Evolutionary conservation across 2,329 filamentous ascomycete species (phyloP), one percentile per base, ranked within the genome.

Genomic region (Seiridium cupressi): DNA sequence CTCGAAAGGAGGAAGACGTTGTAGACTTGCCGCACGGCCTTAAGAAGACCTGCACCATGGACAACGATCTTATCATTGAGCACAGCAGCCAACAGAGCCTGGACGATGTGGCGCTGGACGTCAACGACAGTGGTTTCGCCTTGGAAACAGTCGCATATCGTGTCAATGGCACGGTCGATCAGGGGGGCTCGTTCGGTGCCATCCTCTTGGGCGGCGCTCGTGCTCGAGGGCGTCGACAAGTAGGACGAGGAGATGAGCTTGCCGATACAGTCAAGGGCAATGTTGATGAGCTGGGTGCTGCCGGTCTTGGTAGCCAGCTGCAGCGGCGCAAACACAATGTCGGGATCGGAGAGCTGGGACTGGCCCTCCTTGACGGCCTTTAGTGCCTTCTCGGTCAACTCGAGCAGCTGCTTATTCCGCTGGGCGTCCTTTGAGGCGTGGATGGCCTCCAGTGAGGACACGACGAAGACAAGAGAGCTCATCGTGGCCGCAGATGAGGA

Each of bases 241-340:
- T 98, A 98, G 18, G 95, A 97, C 75, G 97, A 99, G 70, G 94
- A 97, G 73, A 98, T 98, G 64, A 99, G 88, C 80, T 99, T 99
- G 70, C 96, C 95, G 69, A 99, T 97, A 77, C 94, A 98, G 77
- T 99, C 95, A 70, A 99, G 86, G 5, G 95, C 93, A 44, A 91
- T 91, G 31, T 93, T 96, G 62, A 93, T 91, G 51, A 99, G 83
- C 61, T 92, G 87, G 57, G 94, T 89, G 69, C 92, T 97, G 68
- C 89, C 86, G 8, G 92, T 90, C 73, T 93, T 92, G 42, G 93
- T 94, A 53, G 96, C 95, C 47, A 98, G 84, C 72, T 96, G 91
- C 38, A 99, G 79, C 11, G 95, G 95, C 65, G 90, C 88, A 72
- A 99, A 99, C 67, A 99, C 88, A 60, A 96, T 81, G 74, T 98